Evolutionary conservation across 345 rosid genomes (phyloP).

Genomic region (Xanthoceras sorbifolium): DNA sequence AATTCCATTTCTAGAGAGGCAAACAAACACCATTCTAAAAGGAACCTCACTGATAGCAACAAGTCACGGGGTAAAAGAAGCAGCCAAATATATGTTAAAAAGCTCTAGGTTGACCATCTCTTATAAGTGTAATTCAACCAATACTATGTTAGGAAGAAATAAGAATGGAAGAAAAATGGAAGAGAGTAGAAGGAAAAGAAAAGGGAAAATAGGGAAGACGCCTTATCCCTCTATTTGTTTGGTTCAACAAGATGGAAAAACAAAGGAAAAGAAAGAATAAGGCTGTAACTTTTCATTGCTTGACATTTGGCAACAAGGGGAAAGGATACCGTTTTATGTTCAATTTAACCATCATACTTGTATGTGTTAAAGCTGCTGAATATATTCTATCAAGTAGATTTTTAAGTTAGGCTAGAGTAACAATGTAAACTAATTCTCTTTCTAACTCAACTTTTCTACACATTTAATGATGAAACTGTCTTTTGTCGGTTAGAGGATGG

Average conservation of each 20-base stretch:
- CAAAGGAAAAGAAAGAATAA: neutral
- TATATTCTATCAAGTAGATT: neutral
- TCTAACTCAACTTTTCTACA: neutral
- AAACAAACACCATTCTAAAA: too few species aligned
- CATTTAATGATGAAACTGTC: neutral
- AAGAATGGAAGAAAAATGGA: neutral
- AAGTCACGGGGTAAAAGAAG: neutral
- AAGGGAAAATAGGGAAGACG: neutral
- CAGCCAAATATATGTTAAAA: neutral
- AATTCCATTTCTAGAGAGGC: too few species aligned
- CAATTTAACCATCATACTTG: neutral
- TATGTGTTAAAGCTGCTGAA: neutral
- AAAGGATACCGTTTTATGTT: neutral
- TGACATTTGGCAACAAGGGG: neutral
- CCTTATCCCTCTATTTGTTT: neutral
- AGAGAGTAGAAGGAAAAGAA: neutral
- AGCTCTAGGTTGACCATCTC: neutral
- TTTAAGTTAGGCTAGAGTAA: neutral
- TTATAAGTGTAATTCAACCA: neutral
- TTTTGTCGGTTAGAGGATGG: too few species aligned
- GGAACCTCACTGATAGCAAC: neutral
- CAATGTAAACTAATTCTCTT: neutral
- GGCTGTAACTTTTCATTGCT: neutral
- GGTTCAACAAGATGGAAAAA: neutral
- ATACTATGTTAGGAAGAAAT: neutral